Base-by-base conservation (phyloP, 2,329 filamentous ascomycete genomes). In the Xylaria sp. region DNA sequence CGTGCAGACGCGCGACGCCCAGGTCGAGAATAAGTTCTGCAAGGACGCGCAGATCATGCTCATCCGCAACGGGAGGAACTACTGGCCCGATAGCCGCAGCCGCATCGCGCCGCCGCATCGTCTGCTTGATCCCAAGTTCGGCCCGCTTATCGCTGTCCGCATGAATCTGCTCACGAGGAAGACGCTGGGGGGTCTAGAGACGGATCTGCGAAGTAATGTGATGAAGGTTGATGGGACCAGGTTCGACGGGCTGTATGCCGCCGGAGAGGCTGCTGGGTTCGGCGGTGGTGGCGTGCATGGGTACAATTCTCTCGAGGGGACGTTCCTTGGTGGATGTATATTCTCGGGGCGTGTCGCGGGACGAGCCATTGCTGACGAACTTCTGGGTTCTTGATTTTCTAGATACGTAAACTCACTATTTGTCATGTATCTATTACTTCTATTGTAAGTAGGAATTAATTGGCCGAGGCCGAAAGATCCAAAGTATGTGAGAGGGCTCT, bases 21-120 rank as follows among this genome's bases (percentile, higher is more conserved):
- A 88, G 73, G 78, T 87, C 57, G 77, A 79, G 57, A 87, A 88
- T 68, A 63, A 75, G 1, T 88, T 81, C 73, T 82, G 82, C 69
- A 88, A 88, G 68, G 86, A 88, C 63, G 82, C 83, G 1, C 86
- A 88, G 73, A 80, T 83, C 33, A 88, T 88, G 86, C 79, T 88
- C 47, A 83, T 88, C 63, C 76, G 81, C 65, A 88, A 87, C 68
- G 82, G 81, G 0, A 78, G 84, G 31, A 75, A 76, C 25, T 88
- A 86, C 77, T 85, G 82, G 80, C 78, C 83, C 1, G 86, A 88
- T 67, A 77, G 74, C 56, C 72, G 78, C 4, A 80, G 77, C 58
- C 81, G 86, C 7, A 77, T 88, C 4, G 83, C 84, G 3, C 73
- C 78, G 19, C 85, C 83, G 8, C 86, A 88, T 67, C 77, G 77